Conservation (phyloP, 164 flowering plant genomes). For the Magnolia changhungtana region DNA sequence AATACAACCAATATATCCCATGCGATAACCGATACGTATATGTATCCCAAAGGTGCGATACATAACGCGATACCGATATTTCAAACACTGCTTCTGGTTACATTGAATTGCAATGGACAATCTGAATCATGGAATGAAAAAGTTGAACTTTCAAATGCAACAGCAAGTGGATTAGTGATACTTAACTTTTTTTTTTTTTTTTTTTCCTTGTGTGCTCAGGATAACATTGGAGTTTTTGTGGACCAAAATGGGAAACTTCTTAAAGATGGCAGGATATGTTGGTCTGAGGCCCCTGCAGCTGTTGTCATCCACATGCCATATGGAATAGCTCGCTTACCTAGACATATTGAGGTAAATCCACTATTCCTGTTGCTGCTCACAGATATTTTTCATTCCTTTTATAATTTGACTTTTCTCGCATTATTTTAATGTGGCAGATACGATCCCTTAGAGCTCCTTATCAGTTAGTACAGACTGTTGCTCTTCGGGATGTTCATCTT, state of each 20-base stretch:
- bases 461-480: slow-evolving; percentile 88
- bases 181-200: slow-evolving; percentile 7
- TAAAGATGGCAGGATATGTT: slow-evolving; percentile 88
- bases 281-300: slow-evolving; percentile 89
- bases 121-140: not conserved
- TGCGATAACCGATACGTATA: no score
- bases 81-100: no score
- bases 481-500: slow-evolving; percentile 68
- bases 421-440: slow-evolving; percentile 48
- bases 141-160: not conserved
- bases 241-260: slow-evolving; percentile 97
- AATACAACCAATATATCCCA: no score
- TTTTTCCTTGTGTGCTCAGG: slow-evolving; percentile 40
- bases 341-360: slow-evolving; percentile 77
- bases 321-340: slow-evolving; percentile 81
- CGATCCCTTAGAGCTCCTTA: slow-evolving; percentile 90
- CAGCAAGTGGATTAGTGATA: not conserved
- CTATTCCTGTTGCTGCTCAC: not conserved
- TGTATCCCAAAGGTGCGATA: no score
- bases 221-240: slow-evolving; percentile 91
- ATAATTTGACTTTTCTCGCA: no score
- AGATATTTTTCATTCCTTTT: not conserved
- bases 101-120: no score
- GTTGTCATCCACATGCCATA: slow-evolving; percentile 81
- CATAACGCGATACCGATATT: no score